phyloP scores from a whole-genome alignment of 108 stramenopile genomes.

The Pseudonitzschia multistriata region DNA sequence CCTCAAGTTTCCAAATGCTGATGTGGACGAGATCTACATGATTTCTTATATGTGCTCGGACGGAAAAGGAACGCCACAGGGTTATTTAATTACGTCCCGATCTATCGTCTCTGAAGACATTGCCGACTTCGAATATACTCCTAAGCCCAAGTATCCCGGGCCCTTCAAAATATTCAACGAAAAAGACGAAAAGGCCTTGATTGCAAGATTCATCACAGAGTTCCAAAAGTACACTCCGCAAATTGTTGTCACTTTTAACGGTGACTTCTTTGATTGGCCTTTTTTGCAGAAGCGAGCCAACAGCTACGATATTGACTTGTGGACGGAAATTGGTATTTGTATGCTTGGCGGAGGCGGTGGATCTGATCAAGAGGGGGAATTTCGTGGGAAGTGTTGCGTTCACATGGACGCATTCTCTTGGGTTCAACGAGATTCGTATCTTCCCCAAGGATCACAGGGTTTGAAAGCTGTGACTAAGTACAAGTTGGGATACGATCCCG shows the following conservation, averaged over 20 bases:
- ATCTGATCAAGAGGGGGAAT: slow-evolving; percentile 46
- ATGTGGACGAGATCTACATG: slow-evolving; percentile 96
- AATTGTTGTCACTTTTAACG: slow-evolving; percentile 99
- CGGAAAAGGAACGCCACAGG: slow-evolving; percentile 55
- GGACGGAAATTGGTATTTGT: slow-evolving; percentile 83
- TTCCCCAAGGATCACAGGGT: slow-evolving; percentile 97
- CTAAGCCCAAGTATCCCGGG: slow-evolving; percentile 95
- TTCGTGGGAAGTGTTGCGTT: slow-evolving; percentile 78
- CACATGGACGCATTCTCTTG: slow-evolving; percentile 98
- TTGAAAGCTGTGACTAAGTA: slow-evolving; percentile 99
- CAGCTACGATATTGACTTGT: slow-evolving; percentile 85
- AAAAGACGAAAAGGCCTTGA: slow-evolving; percentile 73
- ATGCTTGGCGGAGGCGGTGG: slow-evolving; percentile 45
- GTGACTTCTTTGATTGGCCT: slow-evolving; percentile 99
- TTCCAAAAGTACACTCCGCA: slow-evolving; percentile 83
- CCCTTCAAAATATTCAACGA: slow-evolving; percentile 96
- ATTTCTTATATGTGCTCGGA: slow-evolving; percentile 98
- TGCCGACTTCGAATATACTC: slow-evolving; percentile 97
- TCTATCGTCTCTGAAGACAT: slow-evolving; percentile 92
- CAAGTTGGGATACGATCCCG: slow-evolving; percentile 98
- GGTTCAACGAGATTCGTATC: slow-evolving; percentile 99
- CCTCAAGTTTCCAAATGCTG: slow-evolving; percentile 97
- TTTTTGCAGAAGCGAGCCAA: slow-evolving; percentile 88
- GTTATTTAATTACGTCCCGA: slow-evolving; percentile 88
- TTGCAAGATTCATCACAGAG: slow-evolving; percentile 86